A percentile compares a stretch with the other conserved stretches of the same genome.
These are phyloP conservation scores for Pulicaria dysenterica DNA, from an alignment of 129 eudicot genomes.

Conservation along the genomic window DNA sequence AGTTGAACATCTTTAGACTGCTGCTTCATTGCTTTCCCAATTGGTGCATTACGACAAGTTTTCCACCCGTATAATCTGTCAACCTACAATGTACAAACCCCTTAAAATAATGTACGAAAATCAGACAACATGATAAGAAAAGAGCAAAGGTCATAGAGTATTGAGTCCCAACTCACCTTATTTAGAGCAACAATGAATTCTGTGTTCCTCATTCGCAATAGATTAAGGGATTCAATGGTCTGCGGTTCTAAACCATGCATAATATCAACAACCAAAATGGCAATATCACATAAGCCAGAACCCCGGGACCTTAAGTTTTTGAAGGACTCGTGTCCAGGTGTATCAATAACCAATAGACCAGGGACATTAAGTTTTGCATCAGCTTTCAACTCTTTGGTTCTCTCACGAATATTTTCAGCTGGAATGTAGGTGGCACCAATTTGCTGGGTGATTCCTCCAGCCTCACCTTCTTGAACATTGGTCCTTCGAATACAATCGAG, in stretches of 20 bases:
- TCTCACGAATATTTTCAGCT: slow-evolving; percentile 86
- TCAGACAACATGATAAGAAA: slow-evolving; percentile 5
- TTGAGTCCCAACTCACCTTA: slow-evolving; percentile 49
- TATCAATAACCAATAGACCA: slow-evolving; percentile 90
- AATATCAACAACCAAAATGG: slow-evolving; percentile 91
- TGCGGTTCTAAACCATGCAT: slow-evolving; percentile 99
- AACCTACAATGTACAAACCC: slow-evolving; percentile 46
- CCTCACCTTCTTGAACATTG: slow-evolving; percentile 98
- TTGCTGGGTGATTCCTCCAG: slow-evolving; percentile 98
- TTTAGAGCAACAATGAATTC: slow-evolving; percentile 92
- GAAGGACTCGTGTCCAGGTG: slow-evolving; percentile 97
- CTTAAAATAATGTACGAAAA: slow-evolving; percentile 11
- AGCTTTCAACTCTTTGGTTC: slow-evolving; percentile 92
- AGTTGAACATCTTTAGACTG: slow-evolving; percentile 75
- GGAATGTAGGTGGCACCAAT: slow-evolving; percentile 97
- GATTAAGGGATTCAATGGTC: slow-evolving; percentile 87
- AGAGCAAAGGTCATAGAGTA: slow-evolving; percentile 4
- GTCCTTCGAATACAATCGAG: slow-evolving; percentile 97
- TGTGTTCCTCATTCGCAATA: slow-evolving; percentile 85
- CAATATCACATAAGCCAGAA: slow-evolving; percentile 93
- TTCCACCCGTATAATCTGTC: slow-evolving; percentile 96
- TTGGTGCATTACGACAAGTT: slow-evolving; percentile 83
- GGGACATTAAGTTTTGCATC: slow-evolving; percentile 93
- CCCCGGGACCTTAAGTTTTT: slow-evolving; percentile 92
- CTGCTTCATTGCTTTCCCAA: slow-evolving; percentile 80